Evolutionary conservation across 2,329 filamentous ascomycete genomes (phyloP), one percentile per base, ranked within the genome.

Genomic region (Emmonsiellopsis sp.): DNA sequence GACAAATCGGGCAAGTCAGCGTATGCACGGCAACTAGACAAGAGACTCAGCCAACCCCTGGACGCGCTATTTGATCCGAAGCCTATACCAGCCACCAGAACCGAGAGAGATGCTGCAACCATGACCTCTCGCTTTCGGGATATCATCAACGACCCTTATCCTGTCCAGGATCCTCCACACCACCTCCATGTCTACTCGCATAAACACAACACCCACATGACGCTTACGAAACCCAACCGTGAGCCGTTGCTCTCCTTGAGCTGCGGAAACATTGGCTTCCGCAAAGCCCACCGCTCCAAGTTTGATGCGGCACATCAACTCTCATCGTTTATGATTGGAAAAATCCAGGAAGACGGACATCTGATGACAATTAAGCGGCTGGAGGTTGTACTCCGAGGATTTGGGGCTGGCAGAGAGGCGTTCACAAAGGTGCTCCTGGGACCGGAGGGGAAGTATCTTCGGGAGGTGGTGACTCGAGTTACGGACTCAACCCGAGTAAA

Each of bases 161-260:
- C 46, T 10, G 27, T 37, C 11, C 50, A 27, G 43, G 37, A 34
- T 46, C 49, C 51, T 11, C 45, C 52, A 46, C 49, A 89, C 74
- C 89, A 95, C 68, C 79, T 98, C 58, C 88, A 95, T 74, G 77
- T 98, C 68, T 92, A 83, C 72, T 75, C 86, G 32, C 85, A 87
- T 68, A 94, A 89, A 74, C 93, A 96, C 80, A 98, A 98, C 75
- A 93, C 88, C 17, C 89, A 97, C 71, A 81, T 98, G 63, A 96
- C 91, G 1, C 81, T 96, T 60, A 88, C 90, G 21, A 84, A 85
- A 64, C 91, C 93, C 32, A 84, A 89, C 68, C 80, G 86, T 47
- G 81, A 88, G 58, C 81, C 88, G 32, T 80, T 97, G 59, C 77
- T 98, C 58, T 89, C 85, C 10, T 71, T 95, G 61, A 87, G 87